A percentile compares a stretch with the other conserved stretches of the same genome.
These are phyloP conservation scores for Capsicum rhomboideum DNA, from an alignment of 257 asterid genomes.

Conservation along the genomic window DNA sequence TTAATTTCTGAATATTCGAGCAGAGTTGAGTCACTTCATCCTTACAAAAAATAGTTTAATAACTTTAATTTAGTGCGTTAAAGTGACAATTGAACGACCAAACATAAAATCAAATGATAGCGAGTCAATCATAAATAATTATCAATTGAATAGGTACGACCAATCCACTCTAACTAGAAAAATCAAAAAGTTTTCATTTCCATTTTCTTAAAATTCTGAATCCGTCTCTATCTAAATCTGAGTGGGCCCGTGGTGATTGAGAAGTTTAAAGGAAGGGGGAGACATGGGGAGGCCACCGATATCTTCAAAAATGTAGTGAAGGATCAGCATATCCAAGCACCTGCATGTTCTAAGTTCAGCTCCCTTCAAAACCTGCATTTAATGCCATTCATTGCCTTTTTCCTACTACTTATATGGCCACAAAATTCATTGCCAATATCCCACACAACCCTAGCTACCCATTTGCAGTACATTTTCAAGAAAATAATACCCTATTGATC, in stretches of 20 bases:
- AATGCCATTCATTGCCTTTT: conserved; percentile 29
- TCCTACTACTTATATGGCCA: conserved; percentile 1
- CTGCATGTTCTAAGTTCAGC: conserved; percentile 58
- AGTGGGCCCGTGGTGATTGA: not conserved
- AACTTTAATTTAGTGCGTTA: not conserved
- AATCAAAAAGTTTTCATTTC: too few species aligned
- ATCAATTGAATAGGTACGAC: too few species aligned
- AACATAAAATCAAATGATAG: too few species aligned
- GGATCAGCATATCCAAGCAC: conserved; percentile 28
- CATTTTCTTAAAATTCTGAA: too few species aligned
- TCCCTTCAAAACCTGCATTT: conserved; percentile 40
- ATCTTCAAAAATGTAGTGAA: conserved; percentile 29
- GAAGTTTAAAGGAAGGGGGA: conserved; percentile 5
- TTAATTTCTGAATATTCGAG: not conserved
- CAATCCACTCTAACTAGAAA: too few species aligned
- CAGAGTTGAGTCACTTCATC: not conserved
- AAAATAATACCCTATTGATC: not conserved
- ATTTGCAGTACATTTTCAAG: not conserved
- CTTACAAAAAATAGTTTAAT: not conserved
- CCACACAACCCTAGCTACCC: not conserved
- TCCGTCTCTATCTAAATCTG: not conserved
- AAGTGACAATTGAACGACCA: not conserved
- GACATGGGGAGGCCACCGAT: conserved; percentile 39
- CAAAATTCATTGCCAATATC: not conserved
- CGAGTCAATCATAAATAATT: too few species aligned